Evolutionary conservation across 1,139 yeast genomes (phyloP).

Genomic region (Yamadazyma sp.): DNA sequence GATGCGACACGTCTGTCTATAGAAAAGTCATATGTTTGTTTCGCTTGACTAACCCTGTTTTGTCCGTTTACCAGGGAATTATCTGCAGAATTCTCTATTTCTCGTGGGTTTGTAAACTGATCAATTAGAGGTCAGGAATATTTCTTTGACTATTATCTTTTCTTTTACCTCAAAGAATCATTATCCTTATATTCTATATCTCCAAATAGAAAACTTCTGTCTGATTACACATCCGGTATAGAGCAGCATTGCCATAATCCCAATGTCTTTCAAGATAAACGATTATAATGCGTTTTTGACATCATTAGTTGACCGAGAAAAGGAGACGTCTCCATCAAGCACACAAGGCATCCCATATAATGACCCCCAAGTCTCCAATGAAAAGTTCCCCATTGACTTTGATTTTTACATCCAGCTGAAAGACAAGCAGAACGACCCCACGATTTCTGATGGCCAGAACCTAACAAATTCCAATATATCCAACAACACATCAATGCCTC

Average conservation of each 20-base stretch:
- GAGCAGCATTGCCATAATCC: not conserved
- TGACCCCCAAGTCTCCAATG: slow-evolving; percentile 1
- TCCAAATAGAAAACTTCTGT: no score
- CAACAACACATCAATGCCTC: not conserved
- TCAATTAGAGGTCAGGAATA: slow-evolving; percentile 1
- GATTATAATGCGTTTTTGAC: slow-evolving; percentile 34
- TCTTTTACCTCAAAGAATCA: not conserved
- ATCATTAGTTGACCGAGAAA: slow-evolving; percentile 27
- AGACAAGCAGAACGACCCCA: not conserved
- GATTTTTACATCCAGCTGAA: slow-evolving; percentile 27
- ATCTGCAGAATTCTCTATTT: not conserved
- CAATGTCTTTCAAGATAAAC: slow-evolving; percentile 31
- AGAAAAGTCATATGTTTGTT: not conserved
- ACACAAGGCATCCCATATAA: not conserved
- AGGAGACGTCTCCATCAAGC: not conserved
- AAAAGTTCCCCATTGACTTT: slow-evolving; percentile 29
- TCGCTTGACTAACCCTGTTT: not conserved
- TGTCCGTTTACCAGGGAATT: not conserved
- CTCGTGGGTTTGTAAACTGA: not conserved
- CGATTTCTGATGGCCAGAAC: not conserved
- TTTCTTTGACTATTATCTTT: not conserved
- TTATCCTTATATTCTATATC: no score
- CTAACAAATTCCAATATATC: not conserved
- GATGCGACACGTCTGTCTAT: not conserved
- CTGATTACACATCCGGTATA: no score